Evolutionary conservation across 1,139 yeast genomes (phyloP).

Genomic region (Debaryomyces coudertii): DNA sequence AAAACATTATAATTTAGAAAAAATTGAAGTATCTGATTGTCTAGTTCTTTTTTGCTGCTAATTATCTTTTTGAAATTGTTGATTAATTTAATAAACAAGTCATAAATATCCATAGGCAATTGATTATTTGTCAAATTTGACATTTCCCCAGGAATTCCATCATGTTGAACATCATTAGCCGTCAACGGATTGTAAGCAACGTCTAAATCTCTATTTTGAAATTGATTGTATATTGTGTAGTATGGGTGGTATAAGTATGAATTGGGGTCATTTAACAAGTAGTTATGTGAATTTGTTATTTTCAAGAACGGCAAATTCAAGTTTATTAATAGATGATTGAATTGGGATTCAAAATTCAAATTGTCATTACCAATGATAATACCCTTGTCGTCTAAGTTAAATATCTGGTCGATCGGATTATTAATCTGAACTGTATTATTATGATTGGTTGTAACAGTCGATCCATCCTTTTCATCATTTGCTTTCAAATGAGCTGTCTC

Average conservation of each 20-base stretch:
- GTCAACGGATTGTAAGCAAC: slow-evolving; percentile 50
- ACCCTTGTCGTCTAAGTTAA: slow-evolving; percentile 49
- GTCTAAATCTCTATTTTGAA: slow-evolving; percentile 46
- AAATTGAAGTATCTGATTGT: slow-evolving; percentile 54
- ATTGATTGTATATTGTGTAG: slow-evolving; percentile 40
- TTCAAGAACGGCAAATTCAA: slow-evolving; percentile 50
- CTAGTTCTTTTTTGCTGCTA: slow-evolving; percentile 49
- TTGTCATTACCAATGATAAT: slow-evolving; percentile 53
- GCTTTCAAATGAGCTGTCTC: not conserved
- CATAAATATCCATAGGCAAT: slow-evolving; percentile 48
- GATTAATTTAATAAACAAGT: slow-evolving; percentile 48
- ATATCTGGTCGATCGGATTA: slow-evolving; percentile 53
- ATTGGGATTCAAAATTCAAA: slow-evolving; percentile 51
- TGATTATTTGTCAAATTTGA: slow-evolving; percentile 25
- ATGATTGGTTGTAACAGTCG: slow-evolving; percentile 12
- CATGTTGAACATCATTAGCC: slow-evolving; percentile 26
- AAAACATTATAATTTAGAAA: slow-evolving; percentile 60
- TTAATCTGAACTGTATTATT: slow-evolving; percentile 36
- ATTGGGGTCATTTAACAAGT: slow-evolving; percentile 47
- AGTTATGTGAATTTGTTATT: slow-evolving; percentile 52
- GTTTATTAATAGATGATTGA: slow-evolving; percentile 49
- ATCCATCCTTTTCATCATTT: slow-evolving; percentile 2
- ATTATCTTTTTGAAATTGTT: slow-evolving; percentile 52
- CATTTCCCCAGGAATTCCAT: slow-evolving; percentile 21
- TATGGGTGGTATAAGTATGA: slow-evolving; percentile 49